Conservation (phyloP, 2,329 filamentous ascomycete species). For the Xylaria sp. region DNA sequence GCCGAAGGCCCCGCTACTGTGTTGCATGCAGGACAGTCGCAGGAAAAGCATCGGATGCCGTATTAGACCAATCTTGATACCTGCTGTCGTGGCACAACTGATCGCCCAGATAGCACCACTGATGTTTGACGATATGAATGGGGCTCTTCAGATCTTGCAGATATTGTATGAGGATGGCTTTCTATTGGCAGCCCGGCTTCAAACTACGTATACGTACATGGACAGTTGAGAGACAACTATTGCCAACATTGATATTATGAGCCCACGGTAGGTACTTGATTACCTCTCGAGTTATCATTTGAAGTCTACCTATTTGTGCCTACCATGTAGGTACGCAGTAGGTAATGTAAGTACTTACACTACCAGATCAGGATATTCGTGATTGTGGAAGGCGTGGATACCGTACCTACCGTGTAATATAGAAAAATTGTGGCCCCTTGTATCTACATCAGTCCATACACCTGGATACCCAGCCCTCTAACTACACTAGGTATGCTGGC, state of each 20-base stretch:
- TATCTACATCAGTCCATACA: background rate
- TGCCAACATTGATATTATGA: background rate
- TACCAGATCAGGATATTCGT: background rate
- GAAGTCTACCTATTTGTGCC: too few species aligned
- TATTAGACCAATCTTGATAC: slow-evolving; percentile 5
- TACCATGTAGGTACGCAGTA: too few species aligned
- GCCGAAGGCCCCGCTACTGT: background rate
- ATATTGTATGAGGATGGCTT: slow-evolving; percentile 3
- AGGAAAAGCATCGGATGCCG: slow-evolving; percentile 9
- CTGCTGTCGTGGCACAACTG: slow-evolving; percentile 6
- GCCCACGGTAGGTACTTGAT: too few species aligned
- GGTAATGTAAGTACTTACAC: background rate
- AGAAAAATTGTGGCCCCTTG: background rate
- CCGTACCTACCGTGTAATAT: background rate
- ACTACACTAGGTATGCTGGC: too few species aligned
- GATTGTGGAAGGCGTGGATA: background rate
- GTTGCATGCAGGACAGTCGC: slow-evolving; percentile 7
- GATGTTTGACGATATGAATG: background rate
- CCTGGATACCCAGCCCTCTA: too few species aligned
- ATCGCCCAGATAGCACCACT: background rate
- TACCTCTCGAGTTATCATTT: too few species aligned
- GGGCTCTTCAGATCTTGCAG: slow-evolving; percentile 2
- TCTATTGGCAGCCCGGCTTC: background rate
- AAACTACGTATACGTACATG: background rate
- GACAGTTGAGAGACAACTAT: background rate